Percentiles rank a stretch among this genome's conserved stretches.
Conservation (phyloP, 108 stramenopile species). For the Chaetoceros tenuissimus region DNA sequence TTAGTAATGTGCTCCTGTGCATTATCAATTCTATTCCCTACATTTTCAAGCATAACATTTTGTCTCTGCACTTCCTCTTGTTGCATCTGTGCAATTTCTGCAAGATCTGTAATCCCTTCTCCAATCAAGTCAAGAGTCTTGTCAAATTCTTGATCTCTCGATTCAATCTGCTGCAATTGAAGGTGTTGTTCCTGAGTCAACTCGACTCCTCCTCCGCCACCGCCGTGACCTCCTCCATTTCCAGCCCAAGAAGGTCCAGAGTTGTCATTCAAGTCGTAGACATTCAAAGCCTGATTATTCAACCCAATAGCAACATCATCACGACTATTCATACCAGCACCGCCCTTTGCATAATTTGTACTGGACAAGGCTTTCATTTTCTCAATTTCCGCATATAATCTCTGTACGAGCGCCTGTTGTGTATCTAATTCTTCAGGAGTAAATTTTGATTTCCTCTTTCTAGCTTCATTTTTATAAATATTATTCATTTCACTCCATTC, state of each 20-base stretch:
- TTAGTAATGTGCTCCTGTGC: slow-evolving; percentile 67
- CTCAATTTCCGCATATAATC: slow-evolving; percentile 70
- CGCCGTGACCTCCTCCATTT: slow-evolving; percentile 14
- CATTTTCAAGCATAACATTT: slow-evolving; percentile 69
- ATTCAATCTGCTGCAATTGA: slow-evolving; percentile 62
- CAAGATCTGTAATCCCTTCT: slow-evolving; percentile 77
- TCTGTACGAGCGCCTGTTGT: slow-evolving; percentile 62
- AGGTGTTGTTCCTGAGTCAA: slow-evolving; percentile 64
- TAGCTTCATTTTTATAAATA: slow-evolving; percentile 75
- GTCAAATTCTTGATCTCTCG: slow-evolving; percentile 84
- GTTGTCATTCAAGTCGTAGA: slow-evolving; percentile 24
- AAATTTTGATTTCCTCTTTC: slow-evolving; percentile 83
- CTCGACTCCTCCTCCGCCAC: slow-evolving; percentile 21
- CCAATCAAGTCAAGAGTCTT: slow-evolving; percentile 82
- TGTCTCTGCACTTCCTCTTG: slow-evolving; percentile 79
- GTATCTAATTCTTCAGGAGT: slow-evolving; percentile 77
- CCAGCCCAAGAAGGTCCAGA: slow-evolving; percentile 8
- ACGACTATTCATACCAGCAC: slow-evolving; percentile 17
- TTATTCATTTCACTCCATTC: slow-evolving; percentile 81
- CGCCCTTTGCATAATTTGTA: slow-evolving; percentile 56
- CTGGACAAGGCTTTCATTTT: slow-evolving; percentile 72
- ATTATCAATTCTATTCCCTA: slow-evolving; percentile 56
- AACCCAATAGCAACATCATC: slow-evolving; percentile 30
- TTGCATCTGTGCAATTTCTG: slow-evolving; percentile 68
- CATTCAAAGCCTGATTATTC: slow-evolving; percentile 51